Percentiles rank a stretch among this genome's conserved stretches.
phyloP scores from a whole-genome alignment of 2,329 filamentous ascomycete genomes.

The Fusarium sp. region DNA sequence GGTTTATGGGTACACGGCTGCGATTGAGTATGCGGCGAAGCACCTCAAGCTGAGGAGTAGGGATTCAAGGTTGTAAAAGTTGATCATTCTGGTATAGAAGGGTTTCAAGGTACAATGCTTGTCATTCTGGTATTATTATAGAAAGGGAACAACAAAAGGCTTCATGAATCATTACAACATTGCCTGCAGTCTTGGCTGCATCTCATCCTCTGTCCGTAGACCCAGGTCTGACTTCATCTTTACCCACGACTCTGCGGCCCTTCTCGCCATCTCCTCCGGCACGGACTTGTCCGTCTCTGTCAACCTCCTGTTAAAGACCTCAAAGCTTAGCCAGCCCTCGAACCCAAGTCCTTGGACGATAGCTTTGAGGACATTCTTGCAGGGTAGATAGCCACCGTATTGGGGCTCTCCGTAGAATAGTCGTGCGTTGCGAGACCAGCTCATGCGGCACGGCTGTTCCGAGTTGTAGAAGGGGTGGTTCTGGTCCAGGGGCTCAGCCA shows the following conservation, averaged over 20 bases:
- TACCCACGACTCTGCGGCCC: conserved; percentile 67
- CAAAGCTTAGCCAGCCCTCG: conserved; percentile 79
- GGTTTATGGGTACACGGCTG: conserved; percentile 73
- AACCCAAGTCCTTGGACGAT: conserved; percentile 77
- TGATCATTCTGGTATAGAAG: too few species aligned
- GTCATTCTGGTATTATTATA: conserved; percentile 23
- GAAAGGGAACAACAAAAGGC: background rate
- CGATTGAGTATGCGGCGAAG: conserved; percentile 68
- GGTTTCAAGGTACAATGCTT: too few species aligned
- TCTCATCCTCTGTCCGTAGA: conserved; percentile 45
- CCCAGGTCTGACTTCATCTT: conserved; percentile 59
- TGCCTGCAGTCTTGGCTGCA: conserved; percentile 51
- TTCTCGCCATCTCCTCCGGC: conserved; percentile 68
- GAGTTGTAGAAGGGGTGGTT: conserved; percentile 55
- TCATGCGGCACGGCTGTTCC: conserved; percentile 72
- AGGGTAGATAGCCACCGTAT: conserved; percentile 77
- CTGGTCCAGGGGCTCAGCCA: conserved; percentile 72
- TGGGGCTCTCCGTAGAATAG: conserved; percentile 70
- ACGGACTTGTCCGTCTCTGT: conserved; percentile 75
- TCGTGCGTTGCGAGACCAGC: conserved; percentile 82
- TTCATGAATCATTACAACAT: conserved; percentile 48
- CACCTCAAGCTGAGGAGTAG: conserved; percentile 61
- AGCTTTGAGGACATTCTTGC: conserved; percentile 71
- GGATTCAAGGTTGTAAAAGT: conserved; percentile 5
- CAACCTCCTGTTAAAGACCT: conserved; percentile 71